These are phyloP conservation scores for Gentiana macrophylla DNA, from an alignment of 257 asterid species.

Conservation along the genomic window DNA sequence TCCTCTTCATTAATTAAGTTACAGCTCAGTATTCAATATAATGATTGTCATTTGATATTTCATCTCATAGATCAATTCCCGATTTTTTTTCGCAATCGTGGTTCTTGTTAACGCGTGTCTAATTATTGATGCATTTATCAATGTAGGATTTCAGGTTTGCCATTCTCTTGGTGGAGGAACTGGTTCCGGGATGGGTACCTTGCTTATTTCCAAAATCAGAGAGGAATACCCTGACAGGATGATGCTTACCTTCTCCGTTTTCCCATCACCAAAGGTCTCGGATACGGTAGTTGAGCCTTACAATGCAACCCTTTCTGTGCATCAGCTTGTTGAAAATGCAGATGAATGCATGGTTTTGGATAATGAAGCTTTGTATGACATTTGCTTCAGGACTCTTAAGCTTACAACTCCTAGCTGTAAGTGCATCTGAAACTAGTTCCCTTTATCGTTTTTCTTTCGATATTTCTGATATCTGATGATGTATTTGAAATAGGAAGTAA, in stretches of 20 bases:
- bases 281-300: slow-evolving; percentile 11
- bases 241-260: slow-evolving; percentile 9
- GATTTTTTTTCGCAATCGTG: neutral
- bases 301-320: slow-evolving; percentile 9
- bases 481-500: no score
- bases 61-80: no score
- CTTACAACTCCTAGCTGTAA: slow-evolving; percentile 13
- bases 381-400: slow-evolving; percentile 11
- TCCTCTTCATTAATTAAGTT: neutral
- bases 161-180: slow-evolving; percentile 10
- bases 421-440: neutral
- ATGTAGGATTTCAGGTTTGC: slow-evolving; percentile 8
- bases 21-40: neutral
- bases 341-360: slow-evolving; percentile 13
- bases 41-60: no score
- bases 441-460: no score
- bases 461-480: no score
- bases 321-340: slow-evolving; percentile 11
- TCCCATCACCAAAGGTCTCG: slow-evolving; percentile 11
- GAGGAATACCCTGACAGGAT: slow-evolving; percentile 11
- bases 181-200: slow-evolving; percentile 9
- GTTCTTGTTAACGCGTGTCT: no score
- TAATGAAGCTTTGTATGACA: slow-evolving; percentile 10
- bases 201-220: slow-evolving; percentile 8
- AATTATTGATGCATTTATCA: no score